Percentiles rank a stretch among this genome's conserved stretches.
phyloP scores from a whole-genome alignment of 495 filamentous ascomycete species.

The Podospora pseudoanserina region DNA sequence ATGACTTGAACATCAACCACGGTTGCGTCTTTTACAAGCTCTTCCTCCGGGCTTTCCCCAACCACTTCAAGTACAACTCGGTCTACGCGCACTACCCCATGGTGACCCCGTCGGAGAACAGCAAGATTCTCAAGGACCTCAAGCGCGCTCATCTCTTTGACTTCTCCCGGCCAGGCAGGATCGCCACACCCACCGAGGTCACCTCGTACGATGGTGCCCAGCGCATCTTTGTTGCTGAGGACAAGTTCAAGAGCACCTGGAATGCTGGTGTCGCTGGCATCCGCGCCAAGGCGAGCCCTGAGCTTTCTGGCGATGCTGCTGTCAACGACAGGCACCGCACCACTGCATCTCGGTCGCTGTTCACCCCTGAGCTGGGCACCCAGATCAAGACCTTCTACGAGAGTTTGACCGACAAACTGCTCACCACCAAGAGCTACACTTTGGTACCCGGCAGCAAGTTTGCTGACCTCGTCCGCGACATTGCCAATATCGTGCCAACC shows the following conservation, averaged over 20 bases:
- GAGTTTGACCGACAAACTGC: conserved; percentile 59
- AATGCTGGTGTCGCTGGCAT: conserved; percentile 52
- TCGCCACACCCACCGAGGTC: conserved; percentile 51
- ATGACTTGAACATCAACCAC: conserved; percentile 61
- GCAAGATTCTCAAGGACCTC: conserved; percentile 68
- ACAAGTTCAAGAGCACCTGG: conserved; percentile 65
- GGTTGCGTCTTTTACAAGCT: conserved; percentile 86
- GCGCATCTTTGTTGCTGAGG: conserved; percentile 56
- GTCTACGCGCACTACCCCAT: conserved; percentile 89
- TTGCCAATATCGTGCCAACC: conserved; percentile 69
- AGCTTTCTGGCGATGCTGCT: conserved; percentile 50
- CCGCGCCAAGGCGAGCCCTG: conserved; percentile 47
- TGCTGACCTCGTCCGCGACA: conserved; percentile 73
- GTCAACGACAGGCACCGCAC: conserved; percentile 45
- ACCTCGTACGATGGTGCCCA: conserved; percentile 60
- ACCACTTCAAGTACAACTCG: conserved; percentile 72
- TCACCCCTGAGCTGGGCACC: conserved; percentile 50
- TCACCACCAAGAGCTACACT: conserved; percentile 59
- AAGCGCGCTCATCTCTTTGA: conserved; percentile 67
- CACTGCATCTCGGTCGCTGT: conserved; percentile 59
- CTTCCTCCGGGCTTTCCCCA: conserved; percentile 72
- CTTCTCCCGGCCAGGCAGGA: conserved; percentile 59
- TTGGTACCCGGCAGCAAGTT: conserved; percentile 55
- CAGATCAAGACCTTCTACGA: conserved; percentile 63
- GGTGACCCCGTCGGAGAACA: conserved; percentile 66